These are phyloP conservation scores for Saccharomycopsis amapae DNA, from an alignment of 805 yeast genomes.

Conservation along the genomic window DNA sequence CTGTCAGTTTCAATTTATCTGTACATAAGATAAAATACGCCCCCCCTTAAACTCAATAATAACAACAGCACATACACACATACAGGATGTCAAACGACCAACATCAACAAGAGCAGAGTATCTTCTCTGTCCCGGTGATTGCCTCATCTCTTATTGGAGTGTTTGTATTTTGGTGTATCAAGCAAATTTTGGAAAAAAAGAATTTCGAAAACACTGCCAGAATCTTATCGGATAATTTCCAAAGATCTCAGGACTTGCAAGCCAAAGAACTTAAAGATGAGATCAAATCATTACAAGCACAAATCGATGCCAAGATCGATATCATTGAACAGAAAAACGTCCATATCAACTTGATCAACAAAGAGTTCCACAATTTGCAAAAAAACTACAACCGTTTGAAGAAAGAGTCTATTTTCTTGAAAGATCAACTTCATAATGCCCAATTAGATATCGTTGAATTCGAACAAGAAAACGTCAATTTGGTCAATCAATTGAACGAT, in stretches of 20 bases:
- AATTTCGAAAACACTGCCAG: conserved; percentile 21
- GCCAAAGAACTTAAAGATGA: conserved; percentile 14
- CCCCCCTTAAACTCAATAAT: too few relatives aligned
- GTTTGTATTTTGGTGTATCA: conserved; percentile 8
- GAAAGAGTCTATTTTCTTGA: conserved; percentile 17
- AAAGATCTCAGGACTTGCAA: conserved; percentile 18
- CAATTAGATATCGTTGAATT: conserved; percentile 21
- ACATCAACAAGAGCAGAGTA: background rate
- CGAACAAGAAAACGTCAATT: conserved; percentile 18
- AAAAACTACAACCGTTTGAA: conserved; percentile 18
- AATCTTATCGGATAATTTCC: conserved; percentile 29
- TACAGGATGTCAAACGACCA: background rate
- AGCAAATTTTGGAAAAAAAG: conserved; percentile 14
- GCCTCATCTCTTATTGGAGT: conserved; percentile 7
- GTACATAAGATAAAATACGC: too few relatives aligned
- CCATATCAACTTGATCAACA: conserved; percentile 21
- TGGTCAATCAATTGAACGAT: conserved; percentile 20
- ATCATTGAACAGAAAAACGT: conserved; percentile 21
- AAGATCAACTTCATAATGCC: conserved; percentile 20
- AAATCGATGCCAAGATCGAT: conserved; percentile 17
- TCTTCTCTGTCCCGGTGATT: conserved; percentile 5
- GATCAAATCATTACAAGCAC: conserved; percentile 11
- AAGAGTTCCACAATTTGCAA: conserved; percentile 22
- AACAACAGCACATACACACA: too few relatives aligned
- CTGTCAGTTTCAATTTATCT: too few relatives aligned